Conservation (phyloP, 2,329 filamentous ascomycete species). For the Cladosporium sp. region DNA sequence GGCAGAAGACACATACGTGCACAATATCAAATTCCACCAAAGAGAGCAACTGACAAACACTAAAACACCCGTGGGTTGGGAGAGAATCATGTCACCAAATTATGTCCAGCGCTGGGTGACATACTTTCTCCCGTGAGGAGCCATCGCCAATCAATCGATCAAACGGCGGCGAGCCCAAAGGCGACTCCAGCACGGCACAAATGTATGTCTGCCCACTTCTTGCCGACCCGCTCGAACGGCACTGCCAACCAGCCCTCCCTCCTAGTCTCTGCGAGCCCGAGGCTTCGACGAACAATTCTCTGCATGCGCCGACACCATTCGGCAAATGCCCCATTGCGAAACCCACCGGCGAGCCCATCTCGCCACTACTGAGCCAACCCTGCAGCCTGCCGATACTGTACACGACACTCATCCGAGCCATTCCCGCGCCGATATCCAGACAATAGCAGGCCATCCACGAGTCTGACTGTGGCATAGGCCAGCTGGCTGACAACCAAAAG, state of each 20-base stretch:
- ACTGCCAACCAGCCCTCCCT: not conserved
- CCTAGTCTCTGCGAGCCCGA: conserved; percentile 8
- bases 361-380: not conserved
- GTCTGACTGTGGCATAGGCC: not conserved
- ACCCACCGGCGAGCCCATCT: not conserved
- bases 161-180: not conserved
- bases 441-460: too few relatives aligned
- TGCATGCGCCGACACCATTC: not conserved
- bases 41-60: too few relatives aligned
- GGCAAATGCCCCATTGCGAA: not conserved
- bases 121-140: too few relatives aligned
- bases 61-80: too few relatives aligned
- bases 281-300: conserved; percentile 1
- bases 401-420: not conserved
- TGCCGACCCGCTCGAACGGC: not conserved
- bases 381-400: conserved; percentile 3
- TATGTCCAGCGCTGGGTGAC: too few relatives aligned
- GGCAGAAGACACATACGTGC: too few relatives aligned
- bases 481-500: not conserved
- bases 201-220: not conserved
- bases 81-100: too few relatives aligned
- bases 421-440: not conserved
- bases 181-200: not conserved
- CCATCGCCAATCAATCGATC: too few relatives aligned
- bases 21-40: too few relatives aligned